These are phyloP conservation scores for Sanghuangporus sanghuang DNA, from an alignment of 1,284 basidiomycete genomes.

Conservation along the genomic window DNA sequence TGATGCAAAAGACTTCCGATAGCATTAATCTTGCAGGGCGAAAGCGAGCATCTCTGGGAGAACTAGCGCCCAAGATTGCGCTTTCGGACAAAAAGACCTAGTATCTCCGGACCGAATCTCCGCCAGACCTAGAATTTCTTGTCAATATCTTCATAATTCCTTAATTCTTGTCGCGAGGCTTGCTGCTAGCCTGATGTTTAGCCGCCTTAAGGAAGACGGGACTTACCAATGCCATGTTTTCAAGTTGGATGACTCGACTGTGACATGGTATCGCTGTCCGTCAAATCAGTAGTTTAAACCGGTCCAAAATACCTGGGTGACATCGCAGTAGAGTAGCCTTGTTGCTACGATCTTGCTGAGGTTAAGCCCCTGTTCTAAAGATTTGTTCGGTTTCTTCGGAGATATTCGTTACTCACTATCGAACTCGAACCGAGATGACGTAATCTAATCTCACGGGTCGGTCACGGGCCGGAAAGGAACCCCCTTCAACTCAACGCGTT, in stretches of 20 bases:
- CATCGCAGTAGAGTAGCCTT: too few species aligned
- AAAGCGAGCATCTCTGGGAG: slow-evolving; percentile 24
- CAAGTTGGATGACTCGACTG: not conserved
- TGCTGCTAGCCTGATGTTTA: not conserved
- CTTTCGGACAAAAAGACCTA: slow-evolving; percentile 23
- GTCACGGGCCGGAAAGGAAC: not conserved
- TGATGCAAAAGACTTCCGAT: slow-evolving; percentile 43
- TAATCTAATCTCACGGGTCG: not conserved
- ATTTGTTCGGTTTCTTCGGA: too few species aligned
- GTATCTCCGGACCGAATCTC: slow-evolving; percentile 23
- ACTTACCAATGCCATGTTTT: not conserved
- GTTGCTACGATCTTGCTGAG: too few species aligned
- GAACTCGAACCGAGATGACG: not conserved
- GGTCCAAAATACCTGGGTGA: not conserved
- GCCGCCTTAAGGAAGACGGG: not conserved
- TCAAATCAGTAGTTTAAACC: not conserved
- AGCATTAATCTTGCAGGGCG: slow-evolving; percentile 34
- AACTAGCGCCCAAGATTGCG: slow-evolving; percentile 24
- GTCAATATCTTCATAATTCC: slow-evolving; percentile 32
- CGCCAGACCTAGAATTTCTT: slow-evolving; percentile 43
- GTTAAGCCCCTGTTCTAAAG: too few species aligned
- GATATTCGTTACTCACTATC: too few species aligned
- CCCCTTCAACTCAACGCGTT: not conserved
- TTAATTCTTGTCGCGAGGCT: slow-evolving; percentile 11
- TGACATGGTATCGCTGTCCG: slow-evolving; percentile 1